Evolutionary conservation across 495 filamentous ascomycete genomes (phyloP), one percentile per base, ranked within the genome.

Genomic region (Aspergillus olivimuriae): DNA sequence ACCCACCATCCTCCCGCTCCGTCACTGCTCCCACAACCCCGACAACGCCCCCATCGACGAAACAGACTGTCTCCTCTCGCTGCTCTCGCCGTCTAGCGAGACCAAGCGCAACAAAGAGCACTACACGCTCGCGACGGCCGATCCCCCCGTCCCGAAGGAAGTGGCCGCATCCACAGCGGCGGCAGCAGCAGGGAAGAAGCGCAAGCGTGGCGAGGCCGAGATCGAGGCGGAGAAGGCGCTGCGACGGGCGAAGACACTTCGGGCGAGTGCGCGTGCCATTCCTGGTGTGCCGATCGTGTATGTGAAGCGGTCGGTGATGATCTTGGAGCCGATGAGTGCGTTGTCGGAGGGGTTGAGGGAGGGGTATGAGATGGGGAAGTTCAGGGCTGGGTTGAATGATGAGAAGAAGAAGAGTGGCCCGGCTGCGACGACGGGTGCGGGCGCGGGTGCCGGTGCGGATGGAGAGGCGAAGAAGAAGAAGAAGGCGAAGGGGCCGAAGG

Each of bases 11-110:
- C 81, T 88, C 50, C 92, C 95, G 53, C 80, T 90, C 37, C 77
- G 92, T 34, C 81, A 91, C 51, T 99, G 92, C 63, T 84, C 83
- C 34, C 92, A 99, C 64, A 83, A 92, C 58, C 82, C 80, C 43
- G 81, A 91, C 43, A 77, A 86, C 8, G 70, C 84, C 36, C 84
- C 90, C 1, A 80, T 94, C 43, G 72, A 79, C 31, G 79, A 89
- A 46, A 60, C 77, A 18, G 86, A 88, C 47, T 99, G 94, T 60
- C 68, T 96, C 18, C 68, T 78, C 35, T 82, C 76, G 0, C 81
- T 92, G 3, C 80, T 95, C 1, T 88, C 88, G 51, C 83, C 87
- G 0, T 84, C 83, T 51, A 59, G 66, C 14, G 67, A 68, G 2
- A 46, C 40, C 1, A 70, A 69, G 48, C 61, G 78, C 53, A 99